phyloP scores from a whole-genome alignment of 73 alveolate species.

The Tetrahymena borealis region DNA sequence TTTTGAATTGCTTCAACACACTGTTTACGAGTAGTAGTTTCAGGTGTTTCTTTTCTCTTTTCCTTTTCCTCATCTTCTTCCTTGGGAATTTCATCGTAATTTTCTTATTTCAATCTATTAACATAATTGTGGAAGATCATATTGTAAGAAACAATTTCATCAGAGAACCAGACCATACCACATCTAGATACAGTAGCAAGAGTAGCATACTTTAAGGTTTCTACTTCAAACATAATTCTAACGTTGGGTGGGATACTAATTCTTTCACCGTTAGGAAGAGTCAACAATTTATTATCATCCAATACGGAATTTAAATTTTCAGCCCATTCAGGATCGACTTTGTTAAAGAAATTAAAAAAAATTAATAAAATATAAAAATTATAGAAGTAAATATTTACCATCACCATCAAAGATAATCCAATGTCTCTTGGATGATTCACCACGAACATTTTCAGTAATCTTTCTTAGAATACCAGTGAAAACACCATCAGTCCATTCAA shows the following conservation, averaged over 20 bases:
- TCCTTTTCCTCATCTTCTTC: conserved; percentile 57
- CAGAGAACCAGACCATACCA: conserved; percentile 99
- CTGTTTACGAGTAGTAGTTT: conserved; percentile 46
- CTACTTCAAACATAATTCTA: conserved; percentile 99
- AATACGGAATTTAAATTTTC: conserved; percentile 98
- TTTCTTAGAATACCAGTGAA: conserved; percentile 93
- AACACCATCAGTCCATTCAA: conserved; percentile 99
- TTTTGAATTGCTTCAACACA: conserved; percentile 82
- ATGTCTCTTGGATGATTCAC: conserved; percentile 94
- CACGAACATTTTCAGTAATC: conserved; percentile 91
- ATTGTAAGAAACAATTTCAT: conserved; percentile 80
- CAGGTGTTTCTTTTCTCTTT: conserved; percentile 31
- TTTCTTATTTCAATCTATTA: conserved; percentile 76
- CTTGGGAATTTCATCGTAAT: conserved; percentile 57
- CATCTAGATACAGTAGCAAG: conserved; percentile 99
- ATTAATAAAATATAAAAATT: background rate
- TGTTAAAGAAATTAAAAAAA: background rate
- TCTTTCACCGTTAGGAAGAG: conserved; percentile 99
- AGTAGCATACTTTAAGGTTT: conserved; percentile 98
- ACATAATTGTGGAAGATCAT: conserved; percentile 87
- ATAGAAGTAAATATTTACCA: background rate
- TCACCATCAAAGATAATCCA: conserved; percentile 99
- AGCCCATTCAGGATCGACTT: conserved; percentile 99
- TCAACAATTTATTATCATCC: conserved; percentile 97
- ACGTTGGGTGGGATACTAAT: conserved; percentile 98